A percentile compares a stretch with the other conserved stretches of the same genome.
Conservation (phyloP, 768 basidiomycete genomes). For the Daedalea quercina region DNA sequence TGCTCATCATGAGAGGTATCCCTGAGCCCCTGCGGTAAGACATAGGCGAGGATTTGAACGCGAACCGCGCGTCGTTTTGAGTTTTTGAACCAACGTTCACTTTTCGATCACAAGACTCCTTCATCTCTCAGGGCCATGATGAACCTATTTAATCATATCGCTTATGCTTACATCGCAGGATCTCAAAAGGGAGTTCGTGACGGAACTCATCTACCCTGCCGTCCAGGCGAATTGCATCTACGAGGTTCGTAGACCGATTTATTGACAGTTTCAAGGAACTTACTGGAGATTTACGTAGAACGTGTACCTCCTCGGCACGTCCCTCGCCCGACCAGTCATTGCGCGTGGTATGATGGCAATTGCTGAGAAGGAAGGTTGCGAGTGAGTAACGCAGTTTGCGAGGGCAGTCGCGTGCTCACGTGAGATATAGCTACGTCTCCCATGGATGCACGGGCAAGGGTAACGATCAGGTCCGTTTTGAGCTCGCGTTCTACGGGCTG, state of each 20-base stretch:
- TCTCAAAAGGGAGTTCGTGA: conserved; percentile 90
- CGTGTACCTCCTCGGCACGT: conserved; percentile 96
- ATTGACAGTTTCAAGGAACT: neutral
- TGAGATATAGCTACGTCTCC: conserved; percentile 68
- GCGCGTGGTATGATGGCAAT: conserved; percentile 97
- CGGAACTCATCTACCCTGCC: conserved; percentile 95
- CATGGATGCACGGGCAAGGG: conserved; percentile 99
- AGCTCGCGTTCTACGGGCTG: conserved; percentile 97
- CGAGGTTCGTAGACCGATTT: conserved; percentile 50
- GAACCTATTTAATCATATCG: too few relatives aligned
- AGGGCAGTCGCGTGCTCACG: neutral
- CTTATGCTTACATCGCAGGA: conserved; percentile 50
- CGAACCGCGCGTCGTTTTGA: too few relatives aligned
- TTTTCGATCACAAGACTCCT: too few relatives aligned
- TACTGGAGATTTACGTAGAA: conserved; percentile 40
- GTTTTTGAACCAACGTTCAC: too few relatives aligned
- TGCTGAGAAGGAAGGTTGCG: conserved; percentile 89
- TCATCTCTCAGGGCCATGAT: too few relatives aligned
- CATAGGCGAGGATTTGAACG: too few relatives aligned
- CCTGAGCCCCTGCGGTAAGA: too few relatives aligned
- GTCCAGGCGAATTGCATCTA: conserved; percentile 99
- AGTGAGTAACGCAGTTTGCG: conserved; percentile 50
- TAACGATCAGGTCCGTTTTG: conserved; percentile 99
- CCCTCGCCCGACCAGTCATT: conserved; percentile 96
- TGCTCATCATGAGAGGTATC: too few relatives aligned